Evolutionary conservation across 192 early-diverging fungal genomes (phyloP).

Genomic region (Entophlyctis luteolus): DNA sequence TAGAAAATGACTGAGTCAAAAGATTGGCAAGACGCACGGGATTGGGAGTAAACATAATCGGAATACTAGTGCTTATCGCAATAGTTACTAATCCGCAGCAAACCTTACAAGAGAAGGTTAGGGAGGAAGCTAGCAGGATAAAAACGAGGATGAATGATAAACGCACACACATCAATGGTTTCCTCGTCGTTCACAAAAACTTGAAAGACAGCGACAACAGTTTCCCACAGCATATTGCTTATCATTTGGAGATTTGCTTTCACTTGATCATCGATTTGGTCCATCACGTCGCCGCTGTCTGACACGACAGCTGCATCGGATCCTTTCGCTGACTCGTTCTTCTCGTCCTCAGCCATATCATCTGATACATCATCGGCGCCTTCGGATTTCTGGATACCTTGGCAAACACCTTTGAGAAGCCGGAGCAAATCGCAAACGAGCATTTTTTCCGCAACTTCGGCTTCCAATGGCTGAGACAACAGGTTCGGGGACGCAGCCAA

Average conservation of each 20-base stretch:
- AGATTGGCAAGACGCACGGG: background rate
- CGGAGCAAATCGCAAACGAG: slow-evolving; percentile 14
- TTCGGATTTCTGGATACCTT: slow-evolving; percentile 13
- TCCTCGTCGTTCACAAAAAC: slow-evolving; percentile 29
- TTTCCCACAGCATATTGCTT: slow-evolving; percentile 34
- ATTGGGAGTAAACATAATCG: slow-evolving; percentile 22
- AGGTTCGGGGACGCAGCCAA: background rate
- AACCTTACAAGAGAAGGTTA: slow-evolving; percentile 4
- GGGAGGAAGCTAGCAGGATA: background rate
- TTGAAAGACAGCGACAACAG: slow-evolving; percentile 21
- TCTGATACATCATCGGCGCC: background rate
- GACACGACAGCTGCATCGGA: background rate
- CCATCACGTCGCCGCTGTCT: background rate
- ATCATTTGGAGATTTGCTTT: slow-evolving; percentile 4
- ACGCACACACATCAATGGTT: slow-evolving; percentile 32
- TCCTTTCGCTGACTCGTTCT: background rate
- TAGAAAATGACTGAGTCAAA: slow-evolving; percentile 1
- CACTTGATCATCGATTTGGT: background rate
- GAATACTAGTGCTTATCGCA: slow-evolving; percentile 8
- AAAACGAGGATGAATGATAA: background rate
- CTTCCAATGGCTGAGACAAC: slow-evolving; percentile 12
- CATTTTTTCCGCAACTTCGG: slow-evolving; percentile 10
- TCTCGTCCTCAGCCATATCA: background rate
- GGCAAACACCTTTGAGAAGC: slow-evolving; percentile 13
- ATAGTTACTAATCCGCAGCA: slow-evolving; percentile 4